These are phyloP conservation scores for Durotheca rogersii DNA, from an alignment of 495 filamentous ascomycete genomes.

Conservation along the genomic window DNA sequence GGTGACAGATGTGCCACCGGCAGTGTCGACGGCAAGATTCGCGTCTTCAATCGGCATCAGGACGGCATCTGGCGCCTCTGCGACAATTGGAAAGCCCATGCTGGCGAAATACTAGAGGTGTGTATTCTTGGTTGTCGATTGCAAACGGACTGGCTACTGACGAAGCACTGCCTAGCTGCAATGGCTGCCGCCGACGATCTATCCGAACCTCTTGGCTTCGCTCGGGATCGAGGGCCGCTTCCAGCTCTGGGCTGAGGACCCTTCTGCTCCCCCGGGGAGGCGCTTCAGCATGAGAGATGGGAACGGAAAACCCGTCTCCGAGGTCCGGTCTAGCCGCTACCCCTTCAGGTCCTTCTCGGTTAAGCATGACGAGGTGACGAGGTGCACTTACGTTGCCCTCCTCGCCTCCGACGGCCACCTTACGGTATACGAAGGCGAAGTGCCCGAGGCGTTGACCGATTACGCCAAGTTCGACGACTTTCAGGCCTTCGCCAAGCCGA, in stretches of 20 bases:
- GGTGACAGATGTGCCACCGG: conserved; percentile 89
- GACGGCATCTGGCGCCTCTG: conserved; percentile 75
- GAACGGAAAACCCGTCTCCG: conserved; percentile 44
- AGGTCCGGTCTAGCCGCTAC: conserved; percentile 43
- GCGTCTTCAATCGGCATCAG: conserved; percentile 81
- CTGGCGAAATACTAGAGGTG: conserved; percentile 88
- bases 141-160: conserved; percentile 1
- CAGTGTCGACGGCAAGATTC: conserved; percentile 89
- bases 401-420: conserved; percentile 79
- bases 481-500: conserved; percentile 58
- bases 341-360: conserved; percentile 73
- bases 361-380: conserved; percentile 64
- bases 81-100: conserved; percentile 89
- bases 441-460: conserved; percentile 75
- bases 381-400: conserved; percentile 78
- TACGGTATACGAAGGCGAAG: conserved; percentile 80
- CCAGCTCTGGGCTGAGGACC: conserved; percentile 88
- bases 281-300: conserved; percentile 61
- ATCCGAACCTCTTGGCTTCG: conserved; percentile 58
- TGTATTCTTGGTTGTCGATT: conserved; percentile 23
- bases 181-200: conserved; percentile 65
- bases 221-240: conserved; percentile 85
- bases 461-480: conserved; percentile 73
- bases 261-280: conserved; percentile 69
- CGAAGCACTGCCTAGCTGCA: conserved; percentile 58